Evolutionary conservation across 1,139 yeast species (phyloP).

Genomic region (Kodamaea fungicola): DNA sequence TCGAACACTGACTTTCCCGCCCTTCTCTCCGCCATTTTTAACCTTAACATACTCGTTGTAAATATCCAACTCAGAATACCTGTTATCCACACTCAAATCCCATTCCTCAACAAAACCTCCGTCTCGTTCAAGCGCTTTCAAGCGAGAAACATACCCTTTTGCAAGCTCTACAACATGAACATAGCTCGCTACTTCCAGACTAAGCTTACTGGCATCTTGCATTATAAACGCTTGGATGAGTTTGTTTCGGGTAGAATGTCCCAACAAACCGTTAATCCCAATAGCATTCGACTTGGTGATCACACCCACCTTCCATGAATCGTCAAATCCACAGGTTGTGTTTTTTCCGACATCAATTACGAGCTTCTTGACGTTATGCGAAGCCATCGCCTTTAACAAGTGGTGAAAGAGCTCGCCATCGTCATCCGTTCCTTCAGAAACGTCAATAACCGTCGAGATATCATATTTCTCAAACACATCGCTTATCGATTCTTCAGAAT

Average conservation of each 20-base stretch:
- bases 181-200: conserved; percentile 42
- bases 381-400: conserved; percentile 52
- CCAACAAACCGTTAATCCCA: conserved; percentile 45
- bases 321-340: conserved; percentile 17
- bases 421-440: conserved; percentile 38
- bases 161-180: conserved; percentile 82
- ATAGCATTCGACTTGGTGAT: conserved; percentile 79
- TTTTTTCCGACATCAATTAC: conserved; percentile 65
- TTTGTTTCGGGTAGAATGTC: no score
- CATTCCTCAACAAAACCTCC: conserved; percentile 58
- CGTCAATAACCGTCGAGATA: conserved; percentile 65
- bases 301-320: conserved; percentile 59
- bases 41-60: conserved; percentile 50
- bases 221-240: no score
- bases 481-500: conserved; percentile 39
- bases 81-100: conserved; percentile 82
- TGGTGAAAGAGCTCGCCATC: conserved; percentile 37
- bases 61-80: conserved; percentile 74
- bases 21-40: conserved; percentile 59
- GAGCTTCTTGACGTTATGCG: conserved; percentile 47
- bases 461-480: conserved; percentile 48
- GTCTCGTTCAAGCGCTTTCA: conserved; percentile 29
- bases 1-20: conserved; percentile 74
- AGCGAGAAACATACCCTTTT: conserved; percentile 74
- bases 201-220: no score